These are phyloP conservation scores for Nelumbo lutea DNA, from an alignment of 164 flowering plant species.

Conservation along the genomic window DNA sequence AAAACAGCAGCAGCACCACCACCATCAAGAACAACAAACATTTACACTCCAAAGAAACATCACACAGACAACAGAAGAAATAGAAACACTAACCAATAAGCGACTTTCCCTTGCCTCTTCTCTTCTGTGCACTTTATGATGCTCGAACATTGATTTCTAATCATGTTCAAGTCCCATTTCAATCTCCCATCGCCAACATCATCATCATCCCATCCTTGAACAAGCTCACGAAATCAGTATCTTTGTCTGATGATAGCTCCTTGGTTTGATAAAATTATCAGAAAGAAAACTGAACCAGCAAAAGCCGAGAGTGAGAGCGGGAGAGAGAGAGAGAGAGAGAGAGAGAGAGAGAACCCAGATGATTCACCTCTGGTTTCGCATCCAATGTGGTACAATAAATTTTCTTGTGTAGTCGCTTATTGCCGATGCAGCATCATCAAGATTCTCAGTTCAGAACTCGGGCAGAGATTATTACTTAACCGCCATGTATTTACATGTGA, in stretches of 20 bases:
- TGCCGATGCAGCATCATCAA: conserved; percentile 82
- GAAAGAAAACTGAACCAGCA: neutral
- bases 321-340: neutral
- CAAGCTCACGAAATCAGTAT: neutral
- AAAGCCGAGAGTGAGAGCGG: neutral
- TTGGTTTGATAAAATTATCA: neutral
- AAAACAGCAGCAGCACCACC: too few species aligned
- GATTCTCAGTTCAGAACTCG: conserved; percentile 43
- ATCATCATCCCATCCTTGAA: neutral
- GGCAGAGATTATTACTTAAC: conserved; percentile 1
- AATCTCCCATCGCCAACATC: neutral
- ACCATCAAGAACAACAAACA: too few species aligned
- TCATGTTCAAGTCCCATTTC: neutral
- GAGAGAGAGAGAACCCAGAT: neutral
- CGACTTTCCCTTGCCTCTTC: neutral
- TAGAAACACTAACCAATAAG: neutral
- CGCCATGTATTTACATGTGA: conserved; percentile 31
- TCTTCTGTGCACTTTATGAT: neutral
- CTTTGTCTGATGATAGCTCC: neutral
- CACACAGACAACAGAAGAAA: neutral
- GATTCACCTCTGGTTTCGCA: neutral
- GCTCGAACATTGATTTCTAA: neutral
- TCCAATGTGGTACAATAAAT: neutral
- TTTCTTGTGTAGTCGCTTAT: conserved; percentile 30
- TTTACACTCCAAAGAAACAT: neutral